Conservation (phyloP, 2,329 filamentous ascomycete genomes). For the Epichloe bromicola region DNA sequence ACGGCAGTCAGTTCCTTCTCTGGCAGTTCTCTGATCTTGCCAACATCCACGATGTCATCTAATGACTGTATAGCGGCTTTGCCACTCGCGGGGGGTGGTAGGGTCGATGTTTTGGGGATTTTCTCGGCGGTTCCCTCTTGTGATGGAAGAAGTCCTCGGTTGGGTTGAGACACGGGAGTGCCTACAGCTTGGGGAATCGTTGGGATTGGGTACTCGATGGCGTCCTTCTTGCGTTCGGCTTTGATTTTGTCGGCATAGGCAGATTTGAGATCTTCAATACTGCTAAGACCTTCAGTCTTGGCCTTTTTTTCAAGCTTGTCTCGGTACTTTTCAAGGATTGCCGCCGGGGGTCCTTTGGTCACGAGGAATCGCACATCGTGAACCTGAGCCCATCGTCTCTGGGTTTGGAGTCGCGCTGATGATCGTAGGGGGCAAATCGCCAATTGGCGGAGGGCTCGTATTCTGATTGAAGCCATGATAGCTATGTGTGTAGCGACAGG, state of each 20-base stretch:
- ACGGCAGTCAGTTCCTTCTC: constrained; percentile 72
- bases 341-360: constrained; percentile 55
- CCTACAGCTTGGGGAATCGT: constrained; percentile 23
- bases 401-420: constrained; percentile 27
- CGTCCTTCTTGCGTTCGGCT: constrained; percentile 53
- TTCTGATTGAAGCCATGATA: constrained; percentile 36
- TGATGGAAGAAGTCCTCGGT: constrained; percentile 18
- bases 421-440: constrained; percentile 19
- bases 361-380: constrained; percentile 85
- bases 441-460: constrained; percentile 35
- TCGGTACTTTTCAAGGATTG: constrained; percentile 72
- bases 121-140: constrained; percentile 10
- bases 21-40: constrained; percentile 61
- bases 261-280: constrained; percentile 64
- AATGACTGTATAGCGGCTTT: constrained; percentile 29
- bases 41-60: constrained; percentile 55
- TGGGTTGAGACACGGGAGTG: constrained; percentile 24
- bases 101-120: constrained; percentile 1
- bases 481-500: neutral
- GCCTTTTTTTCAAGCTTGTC: constrained; percentile 77
- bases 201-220: constrained; percentile 31
- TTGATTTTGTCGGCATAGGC: constrained; percentile 79
- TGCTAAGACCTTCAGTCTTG: constrained; percentile 52
- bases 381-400: constrained; percentile 81
- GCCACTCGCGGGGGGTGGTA: neutral